Evolutionary conservation across 2,329 filamentous ascomycete species (phyloP).

Genomic region (Didymella segeticola): DNA sequence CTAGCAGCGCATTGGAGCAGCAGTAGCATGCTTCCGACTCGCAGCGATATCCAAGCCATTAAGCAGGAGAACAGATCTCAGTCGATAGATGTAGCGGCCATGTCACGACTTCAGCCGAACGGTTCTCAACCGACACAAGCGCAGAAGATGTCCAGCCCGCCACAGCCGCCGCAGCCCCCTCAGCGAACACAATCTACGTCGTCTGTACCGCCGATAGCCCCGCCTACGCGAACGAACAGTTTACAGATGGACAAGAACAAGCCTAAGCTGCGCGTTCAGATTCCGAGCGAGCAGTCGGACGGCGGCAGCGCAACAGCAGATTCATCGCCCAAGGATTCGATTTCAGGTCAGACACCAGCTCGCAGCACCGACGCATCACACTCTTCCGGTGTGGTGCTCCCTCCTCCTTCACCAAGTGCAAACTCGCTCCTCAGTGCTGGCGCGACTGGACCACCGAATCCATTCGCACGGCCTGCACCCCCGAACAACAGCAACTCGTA

Average conservation of each 20-base stretch:
- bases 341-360: constrained; percentile 65
- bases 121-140: constrained; percentile 61
- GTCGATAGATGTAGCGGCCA: constrained; percentile 68
- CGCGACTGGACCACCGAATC: constrained; percentile 90
- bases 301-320: constrained; percentile 76
- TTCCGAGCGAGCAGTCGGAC: constrained; percentile 89
- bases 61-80: constrained; percentile 62
- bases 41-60: constrained; percentile 53
- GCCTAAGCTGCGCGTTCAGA: constrained; percentile 89
- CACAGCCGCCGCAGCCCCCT: constrained; percentile 50
- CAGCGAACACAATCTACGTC: constrained; percentile 64
- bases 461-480: constrained; percentile 86
- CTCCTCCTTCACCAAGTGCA: constrained; percentile 90
- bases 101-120: constrained; percentile 53
- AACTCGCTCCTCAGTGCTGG: constrained; percentile 87
- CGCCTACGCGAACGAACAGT: constrained; percentile 76
- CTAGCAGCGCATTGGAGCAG: constrained; percentile 77
- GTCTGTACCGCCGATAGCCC: constrained; percentile 72
- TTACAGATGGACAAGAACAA: constrained; percentile 72
- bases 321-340: constrained; percentile 68
- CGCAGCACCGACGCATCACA: constrained; percentile 64
- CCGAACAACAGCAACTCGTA: constrained; percentile 64
- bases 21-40: constrained; percentile 58
- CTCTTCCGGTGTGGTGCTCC: constrained; percentile 77
- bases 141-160: constrained; percentile 40